Evolutionary conservation across 768 basidiomycete species (phyloP).

Genomic region (Hericium coralloides): DNA sequence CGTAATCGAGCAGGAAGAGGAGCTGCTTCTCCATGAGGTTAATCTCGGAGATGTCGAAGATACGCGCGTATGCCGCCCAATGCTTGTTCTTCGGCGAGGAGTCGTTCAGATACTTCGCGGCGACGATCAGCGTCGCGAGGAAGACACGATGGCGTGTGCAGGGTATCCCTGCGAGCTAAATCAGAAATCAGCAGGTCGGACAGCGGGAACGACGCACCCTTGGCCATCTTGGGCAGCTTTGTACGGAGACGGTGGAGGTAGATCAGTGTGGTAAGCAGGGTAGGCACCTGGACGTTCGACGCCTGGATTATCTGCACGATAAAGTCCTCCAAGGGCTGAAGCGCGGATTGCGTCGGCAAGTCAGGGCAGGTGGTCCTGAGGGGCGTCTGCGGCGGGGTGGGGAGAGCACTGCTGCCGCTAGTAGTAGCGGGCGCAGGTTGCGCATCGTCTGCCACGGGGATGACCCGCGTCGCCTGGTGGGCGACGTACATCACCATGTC

Average conservation of each 20-base stretch:
- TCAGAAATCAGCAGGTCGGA: not conserved
- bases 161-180: constrained; percentile 45
- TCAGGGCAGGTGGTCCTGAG: constrained; percentile 32
- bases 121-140: constrained; percentile 89
- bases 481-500: constrained; percentile 88
- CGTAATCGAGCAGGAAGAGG: constrained; percentile 84
- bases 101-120: constrained; percentile 96
- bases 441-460: constrained; percentile 53
- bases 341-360: constrained; percentile 23
- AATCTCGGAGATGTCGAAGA: constrained; percentile 74
- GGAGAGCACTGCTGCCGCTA: constrained; percentile 29
- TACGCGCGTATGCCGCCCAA: constrained; percentile 73
- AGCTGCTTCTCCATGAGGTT: constrained; percentile 98
- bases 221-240: constrained; percentile 75
- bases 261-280: constrained; percentile 82
- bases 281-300: constrained; percentile 86
- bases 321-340: constrained; percentile 75
- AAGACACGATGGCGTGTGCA: constrained; percentile 96
- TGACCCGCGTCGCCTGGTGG: constrained; percentile 64
- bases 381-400: constrained; percentile 66
- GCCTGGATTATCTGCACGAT: constrained; percentile 71
- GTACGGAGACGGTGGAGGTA: constrained; percentile 82
- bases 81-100: constrained; percentile 93
- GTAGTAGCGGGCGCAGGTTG: constrained; percentile 14
- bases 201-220: constrained; percentile 46